These are phyloP conservation scores for Aspergillus sp. DNA, from an alignment of 2,329 filamentous ascomycete genomes.

Conservation along the genomic window DNA sequence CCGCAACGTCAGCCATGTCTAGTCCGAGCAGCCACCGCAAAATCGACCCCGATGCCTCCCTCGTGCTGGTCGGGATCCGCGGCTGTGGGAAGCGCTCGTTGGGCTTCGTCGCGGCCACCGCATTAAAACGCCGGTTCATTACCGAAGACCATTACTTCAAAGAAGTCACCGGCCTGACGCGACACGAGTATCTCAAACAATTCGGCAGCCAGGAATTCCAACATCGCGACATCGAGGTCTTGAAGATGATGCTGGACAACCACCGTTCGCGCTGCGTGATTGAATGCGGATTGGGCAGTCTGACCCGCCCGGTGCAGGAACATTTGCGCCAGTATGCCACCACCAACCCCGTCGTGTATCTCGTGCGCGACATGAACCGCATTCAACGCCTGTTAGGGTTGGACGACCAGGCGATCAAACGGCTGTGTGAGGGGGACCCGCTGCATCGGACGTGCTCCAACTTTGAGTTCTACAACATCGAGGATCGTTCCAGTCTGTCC, in stretches of 20 bases:
- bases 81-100: conserved; percentile 46
- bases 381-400: conserved; percentile 44
- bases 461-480: conserved; percentile 49
- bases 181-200: conserved; percentile 41
- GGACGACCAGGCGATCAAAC: conserved; percentile 42
- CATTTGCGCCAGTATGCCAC: conserved; percentile 37
- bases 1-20: conserved; percentile 2
- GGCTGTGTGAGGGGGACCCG: conserved; percentile 45
- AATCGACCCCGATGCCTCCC: conserved; percentile 39
- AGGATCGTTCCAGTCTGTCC: conserved; percentile 39
- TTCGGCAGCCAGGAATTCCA: conserved; percentile 44
- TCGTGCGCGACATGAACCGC: conserved; percentile 40
- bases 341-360: conserved; percentile 42
- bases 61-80: conserved; percentile 44
- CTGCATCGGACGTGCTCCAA: conserved; percentile 49
- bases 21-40: conserved; percentile 18
- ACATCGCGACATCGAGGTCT: conserved; percentile 41
- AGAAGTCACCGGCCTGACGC: conserved; percentile 40
- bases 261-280: conserved; percentile 42
- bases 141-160: conserved; percentile 47
- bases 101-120: conserved; percentile 44
- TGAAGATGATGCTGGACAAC: conserved; percentile 46
- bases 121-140: conserved; percentile 43
- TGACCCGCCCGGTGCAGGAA: conserved; percentile 43
- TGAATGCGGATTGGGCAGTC: conserved; percentile 43